Percentiles rank a stretch among this genome's conserved stretches.
These are phyloP conservation scores for Neonectria hederae DNA, from an alignment of 2,329 filamentous ascomycete species.

Conservation along the genomic window DNA sequence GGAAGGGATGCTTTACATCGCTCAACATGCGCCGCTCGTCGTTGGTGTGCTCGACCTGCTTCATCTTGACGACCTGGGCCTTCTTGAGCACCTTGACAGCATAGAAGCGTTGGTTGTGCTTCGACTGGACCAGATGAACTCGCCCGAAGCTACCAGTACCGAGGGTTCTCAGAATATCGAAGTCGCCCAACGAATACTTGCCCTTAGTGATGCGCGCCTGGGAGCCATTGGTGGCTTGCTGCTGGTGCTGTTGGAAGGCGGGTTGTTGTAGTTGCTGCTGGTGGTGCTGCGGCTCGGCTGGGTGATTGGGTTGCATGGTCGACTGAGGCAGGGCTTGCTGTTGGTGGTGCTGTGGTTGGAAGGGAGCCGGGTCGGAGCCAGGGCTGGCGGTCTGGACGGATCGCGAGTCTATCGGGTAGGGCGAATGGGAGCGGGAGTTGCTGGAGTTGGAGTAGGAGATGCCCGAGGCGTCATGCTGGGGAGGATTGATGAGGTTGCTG, in stretches of 20 bases:
- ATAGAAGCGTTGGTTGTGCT: slow-evolving; percentile 98
- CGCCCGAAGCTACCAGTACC: slow-evolving; percentile 97
- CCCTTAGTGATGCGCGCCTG: slow-evolving; percentile 83
- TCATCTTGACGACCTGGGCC: slow-evolving; percentile 99
- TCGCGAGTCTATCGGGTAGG: slow-evolving; percentile 42
- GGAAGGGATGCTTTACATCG: slow-evolving; percentile 96
- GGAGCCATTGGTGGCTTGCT: slow-evolving; percentile 46
- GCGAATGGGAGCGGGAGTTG: slow-evolving; percentile 36
- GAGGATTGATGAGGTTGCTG: slow-evolving; percentile 81
- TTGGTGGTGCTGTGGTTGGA: slow-evolving; percentile 52
- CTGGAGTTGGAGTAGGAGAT: slow-evolving; percentile 41
- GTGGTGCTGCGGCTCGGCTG: slow-evolving; percentile 42
- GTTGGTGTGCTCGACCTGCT: slow-evolving; percentile 99
- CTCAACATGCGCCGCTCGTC: slow-evolving; percentile 96
- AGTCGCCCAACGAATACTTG: slow-evolving; percentile 94
- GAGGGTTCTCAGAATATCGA: slow-evolving; percentile 87
- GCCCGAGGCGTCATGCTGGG: slow-evolving; percentile 54
- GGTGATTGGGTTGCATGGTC: slow-evolving; percentile 37
- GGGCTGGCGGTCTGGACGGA: slow-evolving; percentile 49
- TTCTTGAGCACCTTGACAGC: slow-evolving; percentile 99
- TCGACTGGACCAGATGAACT: slow-evolving; percentile 96
- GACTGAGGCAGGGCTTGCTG: slow-evolving; percentile 30
- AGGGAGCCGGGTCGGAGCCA: slow-evolving; percentile 48
- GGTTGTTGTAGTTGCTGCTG: slow-evolving; percentile 41
- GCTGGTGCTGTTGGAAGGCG: slow-evolving; percentile 45